phyloP scores from a whole-genome alignment of 2,329 filamentous ascomycete species.

The Xylaria hypoxylon region DNA sequence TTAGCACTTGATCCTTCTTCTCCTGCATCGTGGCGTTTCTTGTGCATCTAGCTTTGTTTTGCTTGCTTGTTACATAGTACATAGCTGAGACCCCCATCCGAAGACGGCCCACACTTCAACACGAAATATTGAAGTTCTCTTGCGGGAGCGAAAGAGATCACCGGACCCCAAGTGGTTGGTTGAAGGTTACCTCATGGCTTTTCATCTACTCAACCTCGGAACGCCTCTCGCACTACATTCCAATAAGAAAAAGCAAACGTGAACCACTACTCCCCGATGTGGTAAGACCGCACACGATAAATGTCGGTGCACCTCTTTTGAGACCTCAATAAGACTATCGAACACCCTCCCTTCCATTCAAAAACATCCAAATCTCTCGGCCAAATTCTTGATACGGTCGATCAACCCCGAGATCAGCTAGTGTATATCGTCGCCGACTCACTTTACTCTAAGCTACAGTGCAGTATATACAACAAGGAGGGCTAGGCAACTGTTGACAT shows the following conservation, averaged over 20 bases:
- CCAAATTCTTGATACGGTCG: conserved; percentile 23
- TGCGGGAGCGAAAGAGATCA: conserved; percentile 3
- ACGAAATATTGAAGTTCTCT: conserved; percentile 19
- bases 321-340: conserved; percentile 27
- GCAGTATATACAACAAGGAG: conserved; percentile 22
- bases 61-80: conserved; percentile 6
- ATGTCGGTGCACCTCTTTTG: conserved; percentile 24
- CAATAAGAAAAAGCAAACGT: conserved; percentile 31
- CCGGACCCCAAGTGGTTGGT: conserved; percentile 7
- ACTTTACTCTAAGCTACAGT: not conserved
- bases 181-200: conserved; percentile 25
- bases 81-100: conserved; percentile 28
- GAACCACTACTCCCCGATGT: conserved; percentile 16
- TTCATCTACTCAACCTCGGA: conserved; percentile 12
- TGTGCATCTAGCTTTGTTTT: conserved; percentile 11
- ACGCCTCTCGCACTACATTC: conserved; percentile 32
- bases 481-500: not conserved
- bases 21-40: conserved; percentile 32
- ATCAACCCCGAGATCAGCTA: conserved; percentile 21
- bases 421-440: conserved; percentile 5
- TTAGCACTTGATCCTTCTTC: conserved; percentile 7
- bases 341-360: conserved; percentile 18
- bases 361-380: conserved; percentile 29
- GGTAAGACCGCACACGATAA: conserved; percentile 20
- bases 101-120: conserved; percentile 15